These are phyloP conservation scores for Talaromyces sp. DNA, from an alignment of 2,329 filamentous ascomycete species.

Conservation along the genomic window DNA sequence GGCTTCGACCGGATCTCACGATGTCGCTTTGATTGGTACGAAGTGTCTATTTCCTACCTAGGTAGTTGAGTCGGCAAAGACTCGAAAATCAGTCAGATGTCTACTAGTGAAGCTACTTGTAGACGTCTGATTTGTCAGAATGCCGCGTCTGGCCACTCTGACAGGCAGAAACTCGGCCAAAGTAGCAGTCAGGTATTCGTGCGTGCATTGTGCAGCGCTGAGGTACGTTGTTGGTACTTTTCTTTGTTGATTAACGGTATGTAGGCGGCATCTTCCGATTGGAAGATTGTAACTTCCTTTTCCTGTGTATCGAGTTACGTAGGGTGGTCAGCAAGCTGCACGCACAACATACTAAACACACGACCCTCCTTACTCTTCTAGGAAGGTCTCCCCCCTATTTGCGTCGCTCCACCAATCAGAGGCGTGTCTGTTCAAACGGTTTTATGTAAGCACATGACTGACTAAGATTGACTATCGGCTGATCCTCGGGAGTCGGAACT, in stretches of 20 bases:
- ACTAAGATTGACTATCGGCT: background rate
- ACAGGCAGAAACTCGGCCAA: too few species aligned
- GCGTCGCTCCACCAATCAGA: background rate
- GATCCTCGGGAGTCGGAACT: slow-evolving; percentile 8
- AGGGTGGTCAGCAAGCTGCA: background rate
- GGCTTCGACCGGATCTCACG: background rate
- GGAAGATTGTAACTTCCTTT: background rate
- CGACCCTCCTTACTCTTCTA: background rate
- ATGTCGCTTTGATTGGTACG: too few species aligned
- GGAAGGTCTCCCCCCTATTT: background rate
- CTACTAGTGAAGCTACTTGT: background rate
- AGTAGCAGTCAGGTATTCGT: slow-evolving; percentile 5
- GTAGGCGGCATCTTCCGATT: slow-evolving; percentile 4
- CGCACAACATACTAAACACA: background rate
- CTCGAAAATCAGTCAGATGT: background rate
- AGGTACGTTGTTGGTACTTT: background rate
- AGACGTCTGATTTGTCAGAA: background rate
- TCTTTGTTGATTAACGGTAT: background rate
- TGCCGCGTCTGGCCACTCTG: too few species aligned
- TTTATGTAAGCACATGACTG: background rate
- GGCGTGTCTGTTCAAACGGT: background rate
- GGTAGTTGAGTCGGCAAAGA: background rate
- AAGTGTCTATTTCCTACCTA: background rate
- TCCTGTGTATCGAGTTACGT: slow-evolving; percentile 1
- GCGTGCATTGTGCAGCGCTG: background rate